These are phyloP conservation scores for Flaveria linearis DNA, from an alignment of 129 eudicot genomes.

Conservation along the genomic window DNA sequence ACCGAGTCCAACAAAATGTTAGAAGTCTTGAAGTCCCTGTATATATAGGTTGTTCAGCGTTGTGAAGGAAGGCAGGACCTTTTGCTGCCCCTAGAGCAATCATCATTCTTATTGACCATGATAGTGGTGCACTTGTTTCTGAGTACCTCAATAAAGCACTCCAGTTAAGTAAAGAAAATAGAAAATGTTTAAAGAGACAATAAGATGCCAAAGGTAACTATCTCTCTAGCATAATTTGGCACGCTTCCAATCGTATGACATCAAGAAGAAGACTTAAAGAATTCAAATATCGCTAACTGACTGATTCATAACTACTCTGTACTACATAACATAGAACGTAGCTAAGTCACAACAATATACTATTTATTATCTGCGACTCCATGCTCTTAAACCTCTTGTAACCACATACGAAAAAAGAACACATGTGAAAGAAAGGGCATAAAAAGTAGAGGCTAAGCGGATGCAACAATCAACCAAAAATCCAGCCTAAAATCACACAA, in stretches of 20 bases:
- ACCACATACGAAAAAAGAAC: not conserved
- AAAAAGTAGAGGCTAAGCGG: not conserved
- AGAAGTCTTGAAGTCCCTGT: conserved; percentile 73
- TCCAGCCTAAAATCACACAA: no score
- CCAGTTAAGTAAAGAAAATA: conserved; percentile 39
- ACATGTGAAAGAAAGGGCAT: not conserved
- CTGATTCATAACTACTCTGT: not conserved
- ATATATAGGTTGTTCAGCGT: conserved; percentile 62
- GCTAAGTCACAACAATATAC: conserved; percentile 3
- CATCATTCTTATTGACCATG: conserved; percentile 84
- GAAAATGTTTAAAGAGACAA: not conserved
- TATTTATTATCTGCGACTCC: not conserved
- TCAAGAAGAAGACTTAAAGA: not conserved
- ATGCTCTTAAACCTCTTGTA: conserved; percentile 15
- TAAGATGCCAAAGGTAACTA: not conserved
- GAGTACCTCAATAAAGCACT: conserved; percentile 58
- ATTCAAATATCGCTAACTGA: conserved; percentile 5
- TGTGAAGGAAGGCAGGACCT: conserved; percentile 97
- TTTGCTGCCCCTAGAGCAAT: conserved; percentile 68
- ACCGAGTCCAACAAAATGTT: no score
- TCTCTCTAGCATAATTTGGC: conserved; percentile 9
- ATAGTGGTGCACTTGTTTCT: conserved; percentile 80
- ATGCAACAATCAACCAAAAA: not conserved
- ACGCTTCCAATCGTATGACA: not conserved
- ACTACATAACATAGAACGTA: not conserved